phyloP scores from a whole-genome alignment of 345 rosid genomes.

The Moricandia arvensis region DNA sequence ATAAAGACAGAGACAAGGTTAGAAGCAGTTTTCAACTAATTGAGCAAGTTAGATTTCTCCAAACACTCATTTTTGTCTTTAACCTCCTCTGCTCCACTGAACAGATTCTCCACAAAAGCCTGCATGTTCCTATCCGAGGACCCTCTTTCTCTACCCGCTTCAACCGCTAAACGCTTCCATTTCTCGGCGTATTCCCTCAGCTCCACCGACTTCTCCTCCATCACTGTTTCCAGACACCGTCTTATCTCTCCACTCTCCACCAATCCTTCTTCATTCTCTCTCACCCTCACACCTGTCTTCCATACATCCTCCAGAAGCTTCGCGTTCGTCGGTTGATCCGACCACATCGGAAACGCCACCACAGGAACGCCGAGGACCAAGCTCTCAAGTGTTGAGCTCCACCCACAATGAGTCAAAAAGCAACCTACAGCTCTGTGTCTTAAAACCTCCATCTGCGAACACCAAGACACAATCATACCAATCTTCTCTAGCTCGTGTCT shows the following conservation, averaged over 20 bases:
- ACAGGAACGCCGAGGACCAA: neutral
- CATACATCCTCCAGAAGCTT: neutral
- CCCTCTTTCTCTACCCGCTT: neutral
- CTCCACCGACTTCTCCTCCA: neutral
- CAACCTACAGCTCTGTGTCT: neutral
- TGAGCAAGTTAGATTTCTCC: neutral
- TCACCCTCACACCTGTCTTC: neutral
- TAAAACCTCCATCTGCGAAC: neutral
- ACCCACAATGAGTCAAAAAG: neutral
- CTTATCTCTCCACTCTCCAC: neutral
- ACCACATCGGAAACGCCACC: neutral
- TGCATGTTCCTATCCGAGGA: neutral
- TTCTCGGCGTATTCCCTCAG: neutral
- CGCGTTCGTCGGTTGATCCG: neutral
- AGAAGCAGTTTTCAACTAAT: neutral
- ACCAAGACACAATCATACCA: neutral
- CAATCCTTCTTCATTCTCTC: neutral
- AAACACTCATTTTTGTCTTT: neutral
- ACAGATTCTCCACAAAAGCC: neutral
- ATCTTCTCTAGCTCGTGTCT: neutral
- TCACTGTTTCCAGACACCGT: neutral
- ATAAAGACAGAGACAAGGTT: neutral
- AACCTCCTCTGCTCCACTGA: neutral
- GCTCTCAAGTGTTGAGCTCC: neutral
- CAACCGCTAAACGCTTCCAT: neutral